Conservation (phyloP, 2,329 filamentous ascomycete species). For the Scedosporium aurantiacum region DNA sequence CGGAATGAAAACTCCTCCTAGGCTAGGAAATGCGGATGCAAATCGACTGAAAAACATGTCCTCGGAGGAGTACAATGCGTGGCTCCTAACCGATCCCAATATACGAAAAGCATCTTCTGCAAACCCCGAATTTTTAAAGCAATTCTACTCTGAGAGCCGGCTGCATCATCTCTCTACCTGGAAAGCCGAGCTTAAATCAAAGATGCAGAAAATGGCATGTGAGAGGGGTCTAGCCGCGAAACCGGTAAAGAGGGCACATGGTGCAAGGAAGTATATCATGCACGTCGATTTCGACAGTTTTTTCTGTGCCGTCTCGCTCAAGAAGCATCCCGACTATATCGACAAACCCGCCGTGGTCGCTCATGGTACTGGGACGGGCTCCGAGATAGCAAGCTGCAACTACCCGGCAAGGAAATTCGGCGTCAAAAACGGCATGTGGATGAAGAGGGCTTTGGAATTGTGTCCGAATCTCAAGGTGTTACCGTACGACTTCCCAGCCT, state of each 20-base stretch:
- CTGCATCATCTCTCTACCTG: conserved; percentile 91
- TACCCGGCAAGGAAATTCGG: conserved; percentile 80
- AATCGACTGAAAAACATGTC: conserved; percentile 53
- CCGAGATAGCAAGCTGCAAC: conserved; percentile 96
- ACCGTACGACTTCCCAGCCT: conserved; percentile 92
- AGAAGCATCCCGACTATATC: conserved; percentile 61
- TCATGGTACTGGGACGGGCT: conserved; percentile 72
- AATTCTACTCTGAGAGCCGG: conserved; percentile 90
- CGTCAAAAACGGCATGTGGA: conserved; percentile 99
- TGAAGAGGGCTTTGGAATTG: conserved; percentile 75
- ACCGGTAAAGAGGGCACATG: conserved; percentile 41
- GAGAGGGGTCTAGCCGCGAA: conserved; percentile 46
- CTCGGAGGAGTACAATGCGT: conserved; percentile 85
- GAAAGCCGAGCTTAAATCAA: conserved; percentile 89
- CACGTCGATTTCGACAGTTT: conserved; percentile 99
- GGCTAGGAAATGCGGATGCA: background rate
- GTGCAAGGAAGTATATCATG: conserved; percentile 69
- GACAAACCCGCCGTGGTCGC: conserved; percentile 82
- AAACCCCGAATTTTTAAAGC: conserved; percentile 85
- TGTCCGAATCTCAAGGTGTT: conserved; percentile 80
- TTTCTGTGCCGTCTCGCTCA: conserved; percentile 84
- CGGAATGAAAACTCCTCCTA: background rate
- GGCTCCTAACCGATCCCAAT: conserved; percentile 71
- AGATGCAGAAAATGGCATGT: conserved; percentile 68
- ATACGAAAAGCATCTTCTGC: conserved; percentile 82